These are phyloP conservation scores for Malus sylvestris DNA, from an alignment of 306 rosid species.

Conservation along the genomic window DNA sequence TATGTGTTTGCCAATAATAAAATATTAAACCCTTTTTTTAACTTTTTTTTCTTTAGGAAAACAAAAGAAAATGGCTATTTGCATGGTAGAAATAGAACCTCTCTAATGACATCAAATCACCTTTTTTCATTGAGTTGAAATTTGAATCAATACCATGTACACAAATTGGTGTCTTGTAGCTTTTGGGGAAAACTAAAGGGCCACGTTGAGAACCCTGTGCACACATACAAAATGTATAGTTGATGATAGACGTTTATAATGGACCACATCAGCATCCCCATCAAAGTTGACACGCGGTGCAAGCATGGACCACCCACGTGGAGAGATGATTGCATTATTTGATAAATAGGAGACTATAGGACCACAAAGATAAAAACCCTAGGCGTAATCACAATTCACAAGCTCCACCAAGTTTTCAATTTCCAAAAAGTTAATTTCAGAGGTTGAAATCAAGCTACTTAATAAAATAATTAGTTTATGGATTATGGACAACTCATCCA, in stretches of 20 bases:
- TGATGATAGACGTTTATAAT: constrained; percentile 8
- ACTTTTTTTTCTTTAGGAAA: not conserved
- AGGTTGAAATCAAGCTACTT: not conserved
- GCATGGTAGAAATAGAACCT: not conserved
- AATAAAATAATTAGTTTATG: not conserved
- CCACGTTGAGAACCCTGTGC: not conserved
- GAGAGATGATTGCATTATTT: constrained; percentile 37
- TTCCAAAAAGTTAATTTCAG: not conserved
- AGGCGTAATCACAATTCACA: constrained; percentile 28
- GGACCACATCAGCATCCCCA: constrained; percentile 27
- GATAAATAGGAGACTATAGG: constrained; percentile 17
- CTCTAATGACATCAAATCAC: not conserved
- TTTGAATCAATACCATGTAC: not conserved
- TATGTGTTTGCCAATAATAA: not conserved
- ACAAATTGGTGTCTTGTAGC: not conserved
- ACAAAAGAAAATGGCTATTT: not conserved
- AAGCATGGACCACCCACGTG: constrained; percentile 30
- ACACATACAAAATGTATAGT: not conserved
- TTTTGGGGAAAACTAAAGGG: not conserved
- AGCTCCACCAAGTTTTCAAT: constrained; percentile 14
- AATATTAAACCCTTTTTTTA: not conserved
- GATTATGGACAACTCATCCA: not conserved
- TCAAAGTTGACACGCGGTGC: constrained; percentile 29
- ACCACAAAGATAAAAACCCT: constrained; percentile 22
- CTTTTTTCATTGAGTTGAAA: not conserved